Evolutionary conservation across 2,329 filamentous ascomycete genomes (phyloP).

Genomic region (Aspergillus piperis): DNA sequence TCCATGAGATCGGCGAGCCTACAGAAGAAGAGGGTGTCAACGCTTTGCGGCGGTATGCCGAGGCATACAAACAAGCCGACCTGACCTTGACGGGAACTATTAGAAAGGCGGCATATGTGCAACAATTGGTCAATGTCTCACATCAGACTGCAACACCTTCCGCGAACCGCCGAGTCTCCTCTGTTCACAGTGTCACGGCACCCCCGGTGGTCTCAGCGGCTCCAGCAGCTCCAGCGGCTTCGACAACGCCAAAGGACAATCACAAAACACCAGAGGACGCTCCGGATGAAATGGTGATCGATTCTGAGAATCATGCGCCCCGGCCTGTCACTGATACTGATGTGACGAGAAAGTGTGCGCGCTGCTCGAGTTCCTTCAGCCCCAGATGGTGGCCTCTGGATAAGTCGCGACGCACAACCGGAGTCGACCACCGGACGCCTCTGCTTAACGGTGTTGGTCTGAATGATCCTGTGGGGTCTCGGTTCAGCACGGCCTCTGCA

Average conservation of each 20-base stretch:
- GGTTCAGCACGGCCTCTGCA: slow-evolving; percentile 19
- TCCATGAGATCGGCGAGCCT: slow-evolving; percentile 78
- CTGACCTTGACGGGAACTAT: slow-evolving; percentile 86
- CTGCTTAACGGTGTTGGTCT: slow-evolving; percentile 37
- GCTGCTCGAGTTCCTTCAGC: slow-evolving; percentile 44
- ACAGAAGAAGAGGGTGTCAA: slow-evolving; percentile 72
- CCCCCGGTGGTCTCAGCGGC: neutral
- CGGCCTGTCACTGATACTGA: slow-evolving; percentile 21
- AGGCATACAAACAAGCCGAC: slow-evolving; percentile 93
- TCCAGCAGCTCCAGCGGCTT: neutral
- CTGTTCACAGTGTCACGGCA: slow-evolving; percentile 44
- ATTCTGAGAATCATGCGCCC: slow-evolving; percentile 28
- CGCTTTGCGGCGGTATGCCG: slow-evolving; percentile 81
- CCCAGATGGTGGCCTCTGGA: slow-evolving; percentile 64
- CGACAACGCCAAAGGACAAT: slow-evolving; percentile 26
- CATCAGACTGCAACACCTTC: slow-evolving; percentile 31
- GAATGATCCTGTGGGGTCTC: slow-evolving; percentile 17
- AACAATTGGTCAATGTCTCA: slow-evolving; percentile 41
- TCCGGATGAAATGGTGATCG: slow-evolving; percentile 35
- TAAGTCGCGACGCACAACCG: slow-evolving; percentile 54
- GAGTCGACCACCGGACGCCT: slow-evolving; percentile 49
- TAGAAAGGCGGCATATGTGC: slow-evolving; percentile 77
- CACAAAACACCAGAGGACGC: slow-evolving; percentile 27
- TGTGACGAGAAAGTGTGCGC: slow-evolving; percentile 39
- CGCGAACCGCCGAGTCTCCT: slow-evolving; percentile 59